Conservation (phyloP, 2,329 filamentous ascomycete genomes). For the Bipolaris bicolor region DNA sequence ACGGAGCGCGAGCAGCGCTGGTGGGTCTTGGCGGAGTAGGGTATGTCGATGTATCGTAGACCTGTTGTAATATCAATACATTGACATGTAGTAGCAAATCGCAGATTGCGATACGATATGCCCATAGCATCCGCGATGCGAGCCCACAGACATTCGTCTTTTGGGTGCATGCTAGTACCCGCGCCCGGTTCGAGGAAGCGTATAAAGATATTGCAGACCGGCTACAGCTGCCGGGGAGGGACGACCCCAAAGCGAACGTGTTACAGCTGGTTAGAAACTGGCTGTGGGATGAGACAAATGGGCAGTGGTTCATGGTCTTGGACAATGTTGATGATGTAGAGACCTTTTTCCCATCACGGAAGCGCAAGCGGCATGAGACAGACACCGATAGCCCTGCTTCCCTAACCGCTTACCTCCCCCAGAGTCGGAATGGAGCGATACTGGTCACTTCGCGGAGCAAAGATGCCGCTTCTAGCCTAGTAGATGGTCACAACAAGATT, state of each 20-base stretch:
- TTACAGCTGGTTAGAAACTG: neutral
- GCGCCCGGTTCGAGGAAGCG: neutral
- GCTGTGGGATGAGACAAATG: neutral
- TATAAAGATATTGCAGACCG: neutral
- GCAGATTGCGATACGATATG: neutral
- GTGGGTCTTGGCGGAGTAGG: neutral
- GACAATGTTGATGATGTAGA: neutral
- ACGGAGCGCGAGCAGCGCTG: neutral
- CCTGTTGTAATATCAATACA: neutral
- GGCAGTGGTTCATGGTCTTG: neutral
- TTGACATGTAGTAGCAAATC: neutral
- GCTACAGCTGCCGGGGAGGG: neutral
- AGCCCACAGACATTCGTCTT: neutral
- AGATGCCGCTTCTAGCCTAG: conserved; percentile 6
- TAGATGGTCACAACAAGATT: neutral
- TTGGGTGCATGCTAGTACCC: neutral
- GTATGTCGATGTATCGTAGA: neutral
- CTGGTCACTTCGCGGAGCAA: conserved; percentile 19
- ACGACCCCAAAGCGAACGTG: neutral
- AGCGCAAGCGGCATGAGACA: neutral
- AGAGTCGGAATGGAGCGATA: conserved; percentile 15
- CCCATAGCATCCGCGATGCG: neutral
- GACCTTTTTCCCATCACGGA: neutral
- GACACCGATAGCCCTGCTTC: neutral
- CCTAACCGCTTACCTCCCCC: conserved; percentile 16